Evolutionary conservation across 495 filamentous ascomycete genomes (phyloP), one percentile per base, ranked within the genome.

Genomic region (Aspergillus conjunctus): DNA sequence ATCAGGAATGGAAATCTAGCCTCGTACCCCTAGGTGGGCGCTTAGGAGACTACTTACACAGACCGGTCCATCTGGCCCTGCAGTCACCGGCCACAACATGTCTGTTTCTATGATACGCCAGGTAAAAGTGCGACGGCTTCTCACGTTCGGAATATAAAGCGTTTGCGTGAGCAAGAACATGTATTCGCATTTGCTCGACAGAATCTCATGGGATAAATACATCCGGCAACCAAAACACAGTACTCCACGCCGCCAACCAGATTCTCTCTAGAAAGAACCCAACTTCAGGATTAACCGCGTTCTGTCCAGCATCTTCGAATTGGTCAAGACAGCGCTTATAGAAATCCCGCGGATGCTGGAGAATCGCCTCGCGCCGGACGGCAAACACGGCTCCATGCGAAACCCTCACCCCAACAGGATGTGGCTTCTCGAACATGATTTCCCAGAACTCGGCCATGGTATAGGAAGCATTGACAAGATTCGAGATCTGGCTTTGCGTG

Each of bases 231-330:
- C 53, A 56, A 45, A 56, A 56, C 53, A 18, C 44, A 33, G 21
- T 45, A 26, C 53, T 44, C 53, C 53, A 56, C n/a, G 39, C 34
- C 53, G 53, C 53, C 53, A 56, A 32, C 53, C 53, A 56, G 15
- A 39, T 20, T 37, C 53, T 56, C 41, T 56, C 53, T 37, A 56
- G 21, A 17, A 56, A 56, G n/a, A 39, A 20, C 21, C 53, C 53
- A 43, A 56, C 17, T 37, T 56, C 53, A 1, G 53, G 53, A 44
- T 56, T 56, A 11, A n/a, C 20, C n/a, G 41, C n/a, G 14, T 56
- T 45, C 6, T 14, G 17, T 3, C 53, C 53, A 1, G 34, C 53
- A 26, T 17, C 12, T 10, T 1, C 34, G 44, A 56, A 56, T 37
- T 44, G 32, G 26, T 56, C 53, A 3, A 56, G 14, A 45, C 53